phyloP scores from a whole-genome alignment of 768 basidiomycete species.

The Tubosaeta sp. region DNA sequence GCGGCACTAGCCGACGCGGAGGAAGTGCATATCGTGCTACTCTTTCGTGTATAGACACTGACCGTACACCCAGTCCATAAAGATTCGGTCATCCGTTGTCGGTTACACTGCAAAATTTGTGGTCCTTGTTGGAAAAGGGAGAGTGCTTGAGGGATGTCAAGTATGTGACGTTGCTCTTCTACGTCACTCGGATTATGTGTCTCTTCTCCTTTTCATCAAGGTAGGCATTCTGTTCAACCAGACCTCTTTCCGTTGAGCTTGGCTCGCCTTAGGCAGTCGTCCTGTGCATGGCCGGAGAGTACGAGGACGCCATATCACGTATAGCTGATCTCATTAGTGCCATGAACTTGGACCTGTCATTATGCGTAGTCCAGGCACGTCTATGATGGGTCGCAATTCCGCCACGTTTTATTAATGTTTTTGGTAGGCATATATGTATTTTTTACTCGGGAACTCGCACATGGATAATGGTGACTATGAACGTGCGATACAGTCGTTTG shows the following conservation, averaged over 20 bases:
- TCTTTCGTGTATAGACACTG: background rate
- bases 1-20: background rate
- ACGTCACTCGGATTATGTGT: background rate
- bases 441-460: too few species aligned
- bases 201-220: too few species aligned
- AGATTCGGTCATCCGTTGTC: background rate
- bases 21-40: too few species aligned
- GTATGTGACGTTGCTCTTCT: too few species aligned
- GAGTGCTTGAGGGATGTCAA: background rate
- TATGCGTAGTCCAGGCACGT: background rate
- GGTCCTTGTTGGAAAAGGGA: background rate
- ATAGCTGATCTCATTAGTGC: background rate
- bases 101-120: background rate
- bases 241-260: too few species aligned
- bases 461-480: too few species aligned
- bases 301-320: conserved; percentile 6
- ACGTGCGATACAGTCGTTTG: background rate
- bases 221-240: too few species aligned
- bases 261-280: background rate
- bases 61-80: background rate
- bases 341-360: background rate
- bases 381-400: too few species aligned
- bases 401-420: background rate
- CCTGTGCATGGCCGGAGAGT: too few species aligned
- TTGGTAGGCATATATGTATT: background rate